Evolutionary conservation across 148 eudicot genomes (phyloP), one percentile per base, ranked within the genome.

Genomic region (Pouteria glomerata): DNA sequence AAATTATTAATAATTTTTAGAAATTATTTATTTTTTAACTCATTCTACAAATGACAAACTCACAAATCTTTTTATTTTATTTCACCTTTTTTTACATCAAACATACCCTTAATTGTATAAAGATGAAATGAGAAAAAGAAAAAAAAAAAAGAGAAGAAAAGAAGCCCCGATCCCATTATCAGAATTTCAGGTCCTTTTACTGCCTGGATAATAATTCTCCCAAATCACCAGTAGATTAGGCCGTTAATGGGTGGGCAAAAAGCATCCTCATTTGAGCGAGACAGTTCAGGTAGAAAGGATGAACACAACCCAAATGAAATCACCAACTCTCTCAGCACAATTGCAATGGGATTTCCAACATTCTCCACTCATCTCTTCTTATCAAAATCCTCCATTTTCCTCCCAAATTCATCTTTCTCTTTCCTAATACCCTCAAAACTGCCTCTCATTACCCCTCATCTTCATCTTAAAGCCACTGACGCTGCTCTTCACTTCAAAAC

Each of bases 271-370:
- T 2, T 2, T 15, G 18, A 2, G 23, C 3, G 3, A 50, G 13
- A 50, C 3, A n/a, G 12, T 1, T 4, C 23, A 60, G 21, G 47
- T n/a, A 33, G 11, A 23, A 61, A 35, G 7, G 65, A 27, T 16
- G 42, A 34, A 16, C 12, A 57, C 14, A 59, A 59, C 8, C 23
- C 34, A 65, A 29, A 19, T 21, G 50, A 41, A 63, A 63, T 37
- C 8, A 24, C 47, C 53, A 23, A 12, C 35, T 45, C 23, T 5
- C 42, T 6, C 26, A 18, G 27, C 12, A 19, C 59, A n/a, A 14
- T 24, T 14, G 10, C 76, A 30, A 73, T 73, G 76, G 76, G 70
- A 23, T 63, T 55, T 53, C 29, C 62, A 56, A 47, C 79, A 7
- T 23, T 67, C 15, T 55, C 75, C 51, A 57, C 79, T 23, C 51